Evolutionary conservation across 495 filamentous ascomycete species (phyloP).

Genomic region (Sporormia fimetaria): DNA sequence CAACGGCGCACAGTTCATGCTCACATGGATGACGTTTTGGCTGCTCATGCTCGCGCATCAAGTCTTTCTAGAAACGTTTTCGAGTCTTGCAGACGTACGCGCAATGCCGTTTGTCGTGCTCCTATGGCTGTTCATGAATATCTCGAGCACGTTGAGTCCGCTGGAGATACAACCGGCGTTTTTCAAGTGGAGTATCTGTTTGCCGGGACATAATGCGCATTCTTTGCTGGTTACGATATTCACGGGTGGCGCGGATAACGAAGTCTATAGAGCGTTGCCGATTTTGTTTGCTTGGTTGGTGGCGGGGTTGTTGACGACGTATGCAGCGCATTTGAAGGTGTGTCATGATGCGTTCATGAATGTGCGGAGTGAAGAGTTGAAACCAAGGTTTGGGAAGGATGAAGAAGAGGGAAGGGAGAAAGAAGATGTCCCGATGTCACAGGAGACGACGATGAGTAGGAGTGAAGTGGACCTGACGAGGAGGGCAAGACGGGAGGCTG

Average conservation of each 20-base stretch:
- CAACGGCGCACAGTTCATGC: slow-evolving; percentile 14
- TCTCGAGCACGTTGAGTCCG: slow-evolving; percentile 12
- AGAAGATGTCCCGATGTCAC: too few species aligned
- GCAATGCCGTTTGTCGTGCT: slow-evolving; percentile 18
- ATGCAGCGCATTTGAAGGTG: too few species aligned
- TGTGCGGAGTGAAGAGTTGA: too few species aligned
- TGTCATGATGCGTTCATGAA: too few species aligned
- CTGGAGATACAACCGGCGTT: slow-evolving; percentile 16
- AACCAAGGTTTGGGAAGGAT: too few species aligned
- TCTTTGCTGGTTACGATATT: slow-evolving; percentile 16
- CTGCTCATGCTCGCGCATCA: slow-evolving; percentile 15
- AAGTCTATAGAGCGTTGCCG: slow-evolving; percentile 14
- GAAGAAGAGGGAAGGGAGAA: too few species aligned
- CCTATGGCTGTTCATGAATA: slow-evolving; percentile 17
- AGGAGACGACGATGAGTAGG: too few species aligned
- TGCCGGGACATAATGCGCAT: slow-evolving; percentile 14
- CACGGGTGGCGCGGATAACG: slow-evolving; percentile 14
- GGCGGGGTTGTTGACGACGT: too few species aligned
- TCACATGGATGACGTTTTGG: slow-evolving; percentile 20
- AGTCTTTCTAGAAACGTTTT: slow-evolving; percentile 12
- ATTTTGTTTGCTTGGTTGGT: slow-evolving; percentile 20
- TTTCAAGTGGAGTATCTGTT: slow-evolving; percentile 13
- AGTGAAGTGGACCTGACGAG: too few species aligned
- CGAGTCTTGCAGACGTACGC: slow-evolving; percentile 5
- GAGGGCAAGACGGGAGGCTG: too few species aligned